Base-by-base conservation (phyloP, 441 rosid species). In the Populus hybrid region DNA sequence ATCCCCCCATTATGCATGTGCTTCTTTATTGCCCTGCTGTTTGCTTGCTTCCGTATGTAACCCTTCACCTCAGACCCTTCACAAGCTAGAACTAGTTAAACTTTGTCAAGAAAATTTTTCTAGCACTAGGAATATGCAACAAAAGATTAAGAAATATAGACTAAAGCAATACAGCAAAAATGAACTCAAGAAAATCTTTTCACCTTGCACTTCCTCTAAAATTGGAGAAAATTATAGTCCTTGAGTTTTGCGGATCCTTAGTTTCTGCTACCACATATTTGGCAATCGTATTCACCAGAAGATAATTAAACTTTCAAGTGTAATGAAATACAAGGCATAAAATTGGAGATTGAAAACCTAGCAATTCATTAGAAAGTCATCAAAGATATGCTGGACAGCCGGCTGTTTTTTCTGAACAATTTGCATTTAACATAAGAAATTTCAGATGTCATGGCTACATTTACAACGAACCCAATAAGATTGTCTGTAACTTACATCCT, bases 141-240 rank as follows among this genome's bases (percentile, higher is more conserved):
- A 32, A 54, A 50, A 68, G 30, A 68, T 72, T 64, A 9, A 30
- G 20, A 76, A 73, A 63, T 21, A 78, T 26, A 77, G 65, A 76
- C 73, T 61, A 32, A 46, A 76, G 21, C 21, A 63, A 3, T 63
- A 63, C 67, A 5, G 9, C 11, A 8, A 72, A 70, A 73, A 80
- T 57, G 81, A 76, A 80, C 69, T 28, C 40, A 70, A 75, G 67
- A 70, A 24, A 23, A 18, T 14, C 79, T 77, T 65, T 79, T 79
- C 76, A 92, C 99, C 99, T 96, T 75, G 94, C 96, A 64, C 99
- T 96, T 88, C 99, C 99, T 84, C 99, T 90, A 84, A 94, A 96
- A 83, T 94, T 94, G 78, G 99, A 96, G 89, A 96, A 96, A 84
- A 96, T 89, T 77, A 93, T 93, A 76, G 94, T 96, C 87, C 98